A percentile compares a stretch with the other conserved stretches of the same genome.
Evolutionary conservation across 73 alveolate species (phyloP).

Genomic region (Tetrahymena thermophila): DNA sequence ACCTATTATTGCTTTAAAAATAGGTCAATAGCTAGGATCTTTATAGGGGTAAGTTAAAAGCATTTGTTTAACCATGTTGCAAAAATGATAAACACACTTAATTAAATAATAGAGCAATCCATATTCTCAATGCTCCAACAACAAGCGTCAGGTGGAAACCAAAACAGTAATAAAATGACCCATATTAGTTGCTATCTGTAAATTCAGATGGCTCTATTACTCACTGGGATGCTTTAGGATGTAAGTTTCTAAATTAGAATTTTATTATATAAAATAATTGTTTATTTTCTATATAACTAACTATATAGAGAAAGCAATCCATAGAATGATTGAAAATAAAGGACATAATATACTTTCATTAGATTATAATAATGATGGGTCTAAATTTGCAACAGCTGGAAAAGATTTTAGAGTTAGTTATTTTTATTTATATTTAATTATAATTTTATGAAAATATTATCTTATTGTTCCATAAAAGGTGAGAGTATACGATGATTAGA

Average conservation of each 20-base stretch:
- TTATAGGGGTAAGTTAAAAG: neutral
- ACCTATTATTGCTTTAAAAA: neutral
- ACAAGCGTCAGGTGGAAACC: conserved; percentile 86
- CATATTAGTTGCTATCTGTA: conserved; percentile 76
- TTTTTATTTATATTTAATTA: neutral
- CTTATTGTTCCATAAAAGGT: neutral
- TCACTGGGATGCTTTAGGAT: conserved; percentile 93
- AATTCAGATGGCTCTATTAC: conserved; percentile 86
- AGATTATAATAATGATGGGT: conserved; percentile 86
- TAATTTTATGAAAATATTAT: too few relatives aligned
- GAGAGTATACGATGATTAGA: conserved; percentile 90
- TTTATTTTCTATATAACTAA: neutral
- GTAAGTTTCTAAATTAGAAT: conserved; percentile 50
- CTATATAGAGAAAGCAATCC: neutral
- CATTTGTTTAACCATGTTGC: neutral
- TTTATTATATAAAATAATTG: neutral
- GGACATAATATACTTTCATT: conserved; percentile 78
- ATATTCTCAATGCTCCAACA: conserved; percentile 40
- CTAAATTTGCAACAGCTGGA: conserved; percentile 85
- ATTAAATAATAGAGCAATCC: neutral
- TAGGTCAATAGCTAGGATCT: neutral
- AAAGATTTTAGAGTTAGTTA: conserved; percentile 63
- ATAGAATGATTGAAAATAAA: conserved; percentile 70
- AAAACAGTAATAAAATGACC: conserved; percentile 42
- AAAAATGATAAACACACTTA: neutral